phyloP scores from a whole-genome alignment of 2,329 filamentous ascomycete species.

The Eutypella sp. region DNA sequence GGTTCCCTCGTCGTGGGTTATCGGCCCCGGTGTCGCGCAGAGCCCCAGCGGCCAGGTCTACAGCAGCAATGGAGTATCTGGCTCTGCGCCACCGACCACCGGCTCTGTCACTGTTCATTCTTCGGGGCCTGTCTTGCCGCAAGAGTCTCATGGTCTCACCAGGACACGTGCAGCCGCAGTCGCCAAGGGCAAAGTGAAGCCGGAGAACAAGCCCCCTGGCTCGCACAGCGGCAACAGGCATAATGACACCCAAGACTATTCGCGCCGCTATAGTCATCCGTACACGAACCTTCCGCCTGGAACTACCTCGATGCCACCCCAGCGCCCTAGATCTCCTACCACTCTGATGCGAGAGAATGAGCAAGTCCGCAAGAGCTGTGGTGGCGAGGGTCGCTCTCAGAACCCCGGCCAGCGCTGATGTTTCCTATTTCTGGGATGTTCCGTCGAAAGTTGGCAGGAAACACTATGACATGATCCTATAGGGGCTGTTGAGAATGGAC shows the following conservation, averaged over 20 bases:
- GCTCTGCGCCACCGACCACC: conserved; percentile 2
- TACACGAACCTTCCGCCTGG: not conserved
- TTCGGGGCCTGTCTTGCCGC: not conserved
- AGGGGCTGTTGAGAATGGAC: no score
- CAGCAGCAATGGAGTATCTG: no score
- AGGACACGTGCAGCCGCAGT: no score
- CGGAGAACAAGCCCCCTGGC: no score
- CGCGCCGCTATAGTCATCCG: not conserved
- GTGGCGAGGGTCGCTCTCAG: not conserved
- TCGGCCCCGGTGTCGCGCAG: conserved; percentile 4
- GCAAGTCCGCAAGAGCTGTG: not conserved
- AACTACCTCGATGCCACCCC: not conserved
- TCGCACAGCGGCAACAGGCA: no score
- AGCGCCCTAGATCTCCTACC: not conserved
- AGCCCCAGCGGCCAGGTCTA: conserved; percentile 9
- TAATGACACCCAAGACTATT: not conserved
- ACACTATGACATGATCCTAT: no score
- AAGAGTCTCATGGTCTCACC: not conserved
- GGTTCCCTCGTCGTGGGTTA: not conserved
- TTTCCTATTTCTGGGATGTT: no score
- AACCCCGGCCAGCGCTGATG: no score
- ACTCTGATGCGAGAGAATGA: not conserved
- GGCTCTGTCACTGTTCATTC: no score
- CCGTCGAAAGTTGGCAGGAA: no score
- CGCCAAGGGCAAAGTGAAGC: no score